A percentile compares a stretch with the other conserved stretches of the same genome.
Evolutionary conservation across 192 early-diverging fungal species (phyloP).

Genomic region (Backusella australiensis): DNA sequence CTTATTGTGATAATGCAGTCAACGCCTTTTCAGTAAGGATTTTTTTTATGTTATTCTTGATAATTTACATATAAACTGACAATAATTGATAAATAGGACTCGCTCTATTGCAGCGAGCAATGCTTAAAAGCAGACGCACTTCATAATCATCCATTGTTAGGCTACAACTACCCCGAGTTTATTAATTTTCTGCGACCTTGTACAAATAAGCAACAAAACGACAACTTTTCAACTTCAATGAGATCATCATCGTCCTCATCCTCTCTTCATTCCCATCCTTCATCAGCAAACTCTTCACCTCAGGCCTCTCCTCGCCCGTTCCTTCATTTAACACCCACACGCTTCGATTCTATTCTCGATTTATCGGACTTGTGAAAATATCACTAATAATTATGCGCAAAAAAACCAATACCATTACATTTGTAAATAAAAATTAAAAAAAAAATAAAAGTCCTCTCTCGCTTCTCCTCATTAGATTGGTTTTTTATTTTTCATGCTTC

Average conservation of each 20-base stretch:
- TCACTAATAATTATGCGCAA: neutral
- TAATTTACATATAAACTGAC: neutral
- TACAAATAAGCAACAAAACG: neutral
- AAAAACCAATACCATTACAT: constrained; percentile 1
- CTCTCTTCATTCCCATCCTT: neutral
- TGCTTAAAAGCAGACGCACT: constrained; percentile 9
- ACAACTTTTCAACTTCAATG: neutral
- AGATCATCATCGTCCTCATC: neutral
- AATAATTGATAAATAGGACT: constrained; percentile 4
- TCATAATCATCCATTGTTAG: neutral
- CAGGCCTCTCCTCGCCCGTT: neutral
- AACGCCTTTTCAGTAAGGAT: constrained; percentile 29
- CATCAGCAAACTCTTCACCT: constrained; percentile 1
- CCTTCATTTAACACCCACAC: neutral
- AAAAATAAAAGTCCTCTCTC: neutral
- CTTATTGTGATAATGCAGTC: constrained; percentile 34
- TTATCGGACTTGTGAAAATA: constrained; percentile 8
- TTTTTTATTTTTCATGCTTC: neutral
- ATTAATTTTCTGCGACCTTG: neutral
- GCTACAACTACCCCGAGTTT: constrained; percentile 2
- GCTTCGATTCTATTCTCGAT: constrained; percentile 1
- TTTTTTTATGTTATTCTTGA: neutral
- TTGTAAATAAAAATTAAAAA: constrained; percentile 2
- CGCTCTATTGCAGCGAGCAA: constrained; percentile 7
- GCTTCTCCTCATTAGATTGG: neutral